A percentile compares a stretch with the other conserved stretches of the same genome.
These are phyloP conservation scores for Rosa rugosa DNA, from an alignment of 306 rosid species.

Conservation along the genomic window DNA sequence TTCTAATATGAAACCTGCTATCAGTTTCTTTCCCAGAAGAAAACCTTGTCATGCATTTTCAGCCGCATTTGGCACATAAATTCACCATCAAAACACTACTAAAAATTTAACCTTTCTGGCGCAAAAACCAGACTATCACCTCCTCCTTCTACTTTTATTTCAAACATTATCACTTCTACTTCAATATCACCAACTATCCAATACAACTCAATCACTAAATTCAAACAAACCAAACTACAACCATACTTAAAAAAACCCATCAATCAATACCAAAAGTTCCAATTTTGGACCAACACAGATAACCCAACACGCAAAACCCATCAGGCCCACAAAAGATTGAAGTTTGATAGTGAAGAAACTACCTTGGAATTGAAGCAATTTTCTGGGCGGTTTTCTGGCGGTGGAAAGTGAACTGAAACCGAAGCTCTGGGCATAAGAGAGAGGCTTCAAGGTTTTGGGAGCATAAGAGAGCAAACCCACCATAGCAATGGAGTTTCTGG, in stretches of 20 bases:
- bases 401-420: conserved; percentile 44
- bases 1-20: background rate
- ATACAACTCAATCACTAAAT: background rate
- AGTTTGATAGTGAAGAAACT: background rate
- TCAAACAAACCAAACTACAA: background rate
- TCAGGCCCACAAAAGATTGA: background rate
- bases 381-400: conserved; percentile 36
- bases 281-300: background rate
- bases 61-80: background rate
- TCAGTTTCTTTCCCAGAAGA: background rate
- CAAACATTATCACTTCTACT: background rate
- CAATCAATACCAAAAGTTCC: background rate
- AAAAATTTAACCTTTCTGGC: background rate
- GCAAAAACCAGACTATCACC: background rate
- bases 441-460: conserved; percentile 31
- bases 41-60: background rate
- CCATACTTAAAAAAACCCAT: background rate
- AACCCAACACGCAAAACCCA: background rate
- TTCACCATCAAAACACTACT: background rate
- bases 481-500: conserved; percentile 45
- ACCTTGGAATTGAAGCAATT: conserved; percentile 69
- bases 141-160: background rate
- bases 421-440: conserved; percentile 30
- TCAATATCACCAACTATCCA: conserved; percentile 11
- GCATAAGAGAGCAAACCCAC: conserved; percentile 46